Evolutionary conservation across 441 rosid genomes (phyloP), one percentile per base, ranked within the genome.

Genomic region (Gossypium lobatum): DNA sequence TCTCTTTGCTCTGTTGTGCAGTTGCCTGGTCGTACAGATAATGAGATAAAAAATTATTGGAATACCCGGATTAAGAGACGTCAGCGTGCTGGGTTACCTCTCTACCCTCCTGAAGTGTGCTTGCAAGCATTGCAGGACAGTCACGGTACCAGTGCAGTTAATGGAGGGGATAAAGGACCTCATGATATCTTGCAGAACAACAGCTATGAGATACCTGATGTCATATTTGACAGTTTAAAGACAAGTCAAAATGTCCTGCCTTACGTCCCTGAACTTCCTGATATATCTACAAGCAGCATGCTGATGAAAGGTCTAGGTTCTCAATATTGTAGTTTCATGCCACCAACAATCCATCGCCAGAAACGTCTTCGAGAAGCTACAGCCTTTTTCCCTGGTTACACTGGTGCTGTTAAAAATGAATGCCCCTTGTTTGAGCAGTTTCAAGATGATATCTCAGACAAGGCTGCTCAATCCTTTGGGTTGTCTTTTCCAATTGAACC

Each of bases 11-110:
- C 48, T 75, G 21, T 72, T 71, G 48, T 20, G 28, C 85, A 95
- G 99, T 78, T 95, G 81, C 99, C 97, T 73, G 99, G 99, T 60
- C 96, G 99, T 70, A 95, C 99, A 52, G 99, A 95, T 86, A 95
- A 95, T 77, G 99, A 95, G 89, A 93, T 95, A 83, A 95, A 95
- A 83, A 95, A 95, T 84, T 95, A 95, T 77, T 95, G 99, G 99
- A 95, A 95, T 82, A 95, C 99, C 14, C 85, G 98, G 71, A 89
- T 93, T 72, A 95, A 95, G 84, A 86, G 99, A 76, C 93, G 93
- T 26, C 98, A 89, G 67, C 89, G 97, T 64, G 99, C 98, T 77
- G 98, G 98, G n/a, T 88, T 95, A 70, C 98, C 99, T 8, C 96
- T 93, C 72, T 95, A 95, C 85, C 98, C 99, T 74, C 90, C 97